Evolutionary conservation across 495 filamentous ascomycete genomes (phyloP), one percentile per base, ranked within the genome.

Genomic region (Aspergillus saccharolyticus): DNA sequence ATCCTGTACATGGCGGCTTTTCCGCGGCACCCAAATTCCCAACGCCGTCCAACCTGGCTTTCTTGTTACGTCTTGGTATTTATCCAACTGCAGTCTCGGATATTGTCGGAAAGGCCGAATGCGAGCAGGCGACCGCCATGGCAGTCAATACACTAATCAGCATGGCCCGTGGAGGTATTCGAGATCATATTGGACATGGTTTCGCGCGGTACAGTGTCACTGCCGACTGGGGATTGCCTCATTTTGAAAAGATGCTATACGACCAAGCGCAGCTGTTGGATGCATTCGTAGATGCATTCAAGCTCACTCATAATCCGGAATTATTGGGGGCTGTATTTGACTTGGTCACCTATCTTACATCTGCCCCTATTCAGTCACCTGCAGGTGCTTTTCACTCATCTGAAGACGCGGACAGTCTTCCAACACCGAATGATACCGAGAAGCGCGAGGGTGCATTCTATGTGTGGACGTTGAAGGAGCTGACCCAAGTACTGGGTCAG

Each of bases 241-340:
- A 96, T 65, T 98, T 98, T 65, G 94, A 98, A 73, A 98, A 98
- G 79, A 96, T 98, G 90, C 83, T 97, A 3, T 92, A 93, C 55
- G 95, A 97, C 66, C 93, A 98, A 62, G 90, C 88, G 8, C 88
- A 97, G 59, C 82, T 98, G 14, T 72, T 98, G 15, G 82, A 88
- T 58, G 81, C 90, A 20, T 98, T 95, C 66, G 78, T 96, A 6
- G 93, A 97, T 65, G 93, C 88, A 0, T 97, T 90, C 76, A 79
- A 91, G 12, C 73, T 88, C 5, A 86, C 84, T 10, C 78, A 82
- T 55, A 82, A 88, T 33, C 71, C 80, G 18, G 88, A 93, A 66
- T 77, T 96, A 47, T 81, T 91, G 9, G 87, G 89, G 44, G 85
- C 88, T 6, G 89, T 95, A 14, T 85, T 89, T 62, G 91, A 94